These are phyloP conservation scores for Mucor circinelloides DNA, from an alignment of 371 early-diverging fungal species.

Conservation along the genomic window DNA sequence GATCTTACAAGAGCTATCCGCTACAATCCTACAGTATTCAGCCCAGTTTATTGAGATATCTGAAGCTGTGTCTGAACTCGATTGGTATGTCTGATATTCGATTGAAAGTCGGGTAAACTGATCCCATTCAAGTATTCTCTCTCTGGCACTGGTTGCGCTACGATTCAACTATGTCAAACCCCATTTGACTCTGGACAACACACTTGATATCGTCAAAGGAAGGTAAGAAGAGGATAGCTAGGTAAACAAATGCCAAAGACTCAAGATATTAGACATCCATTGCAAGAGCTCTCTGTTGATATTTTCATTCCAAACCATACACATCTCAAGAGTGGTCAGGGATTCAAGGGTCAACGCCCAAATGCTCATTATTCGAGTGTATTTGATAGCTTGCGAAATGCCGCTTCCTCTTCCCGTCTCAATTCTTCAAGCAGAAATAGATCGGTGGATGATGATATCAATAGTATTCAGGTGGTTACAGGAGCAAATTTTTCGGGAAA, in stretches of 20 bases:
- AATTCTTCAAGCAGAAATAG: neutral
- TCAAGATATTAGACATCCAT: constrained; percentile 60
- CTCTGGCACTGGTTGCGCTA: constrained; percentile 64
- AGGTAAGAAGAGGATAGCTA: constrained; percentile 58
- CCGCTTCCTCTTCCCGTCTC: neutral
- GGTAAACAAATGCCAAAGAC: too few relatives aligned
- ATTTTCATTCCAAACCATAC: constrained; percentile 72
- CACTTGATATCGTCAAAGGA: constrained; percentile 56
- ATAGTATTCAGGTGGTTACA: constrained; percentile 61
- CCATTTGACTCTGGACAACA: constrained; percentile 48
- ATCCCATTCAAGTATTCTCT: constrained; percentile 51
- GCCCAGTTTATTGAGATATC: constrained; percentile 37
- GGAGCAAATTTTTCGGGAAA: constrained; percentile 85
- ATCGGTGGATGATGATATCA: neutral
- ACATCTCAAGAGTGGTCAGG: constrained; percentile 40
- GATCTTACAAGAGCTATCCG: constrained; percentile 67
- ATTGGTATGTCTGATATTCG: constrained; percentile 54
- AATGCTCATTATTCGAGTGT: neutral
- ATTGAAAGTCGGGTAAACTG: neutral
- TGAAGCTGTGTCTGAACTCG: constrained; percentile 64
- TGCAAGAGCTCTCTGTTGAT: constrained; percentile 68
- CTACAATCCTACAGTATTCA: constrained; percentile 46
- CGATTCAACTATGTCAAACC: constrained; percentile 62
- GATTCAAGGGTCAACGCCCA: neutral
- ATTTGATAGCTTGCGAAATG: neutral